phyloP scores from a whole-genome alignment of 129 eudicot genomes.

The Calendula officinalis region DNA sequence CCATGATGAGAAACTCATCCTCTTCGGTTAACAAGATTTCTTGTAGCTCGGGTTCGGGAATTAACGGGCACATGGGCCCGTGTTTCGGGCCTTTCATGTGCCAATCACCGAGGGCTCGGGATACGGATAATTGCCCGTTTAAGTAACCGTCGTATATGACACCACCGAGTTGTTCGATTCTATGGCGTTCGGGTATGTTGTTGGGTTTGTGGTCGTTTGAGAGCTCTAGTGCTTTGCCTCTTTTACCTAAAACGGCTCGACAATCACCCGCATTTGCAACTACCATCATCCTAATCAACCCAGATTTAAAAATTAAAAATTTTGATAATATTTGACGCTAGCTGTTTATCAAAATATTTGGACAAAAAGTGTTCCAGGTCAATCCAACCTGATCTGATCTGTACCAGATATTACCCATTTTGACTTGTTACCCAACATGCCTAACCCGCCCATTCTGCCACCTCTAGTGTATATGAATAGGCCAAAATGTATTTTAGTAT shows the following conservation, averaged over 20 bases:
- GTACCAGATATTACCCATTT: neutral
- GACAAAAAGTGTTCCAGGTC: neutral
- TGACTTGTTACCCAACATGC: neutral
- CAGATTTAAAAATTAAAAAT: neutral
- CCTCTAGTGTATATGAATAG: neutral
- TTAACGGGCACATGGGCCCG: slow-evolving; percentile 70
- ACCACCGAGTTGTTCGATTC: slow-evolving; percentile 85
- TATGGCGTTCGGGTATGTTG: slow-evolving; percentile 51
- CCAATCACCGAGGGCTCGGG: slow-evolving; percentile 96
- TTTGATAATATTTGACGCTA: neutral
- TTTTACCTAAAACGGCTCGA: slow-evolving; percentile 80
- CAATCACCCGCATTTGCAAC: slow-evolving; percentile 91
- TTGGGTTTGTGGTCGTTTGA: slow-evolving; percentile 91
- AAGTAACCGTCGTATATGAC: slow-evolving; percentile 79
- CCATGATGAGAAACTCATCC: slow-evolving; percentile 78
- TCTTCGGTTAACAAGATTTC: slow-evolving; percentile 55
- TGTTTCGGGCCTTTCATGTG: slow-evolving; percentile 76
- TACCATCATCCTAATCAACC: slow-evolving; percentile 44
- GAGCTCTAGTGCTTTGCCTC: slow-evolving; percentile 77
- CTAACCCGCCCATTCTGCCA: neutral
- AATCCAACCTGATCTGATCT: neutral
- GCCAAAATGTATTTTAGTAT: too few relatives aligned
- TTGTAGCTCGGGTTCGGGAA: slow-evolving; percentile 76
- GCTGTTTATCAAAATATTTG: neutral
- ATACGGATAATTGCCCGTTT: slow-evolving; percentile 75